Conservation (phyloP, 2,329 filamentous ascomycete species). For the Orbilia brochopaga region DNA sequence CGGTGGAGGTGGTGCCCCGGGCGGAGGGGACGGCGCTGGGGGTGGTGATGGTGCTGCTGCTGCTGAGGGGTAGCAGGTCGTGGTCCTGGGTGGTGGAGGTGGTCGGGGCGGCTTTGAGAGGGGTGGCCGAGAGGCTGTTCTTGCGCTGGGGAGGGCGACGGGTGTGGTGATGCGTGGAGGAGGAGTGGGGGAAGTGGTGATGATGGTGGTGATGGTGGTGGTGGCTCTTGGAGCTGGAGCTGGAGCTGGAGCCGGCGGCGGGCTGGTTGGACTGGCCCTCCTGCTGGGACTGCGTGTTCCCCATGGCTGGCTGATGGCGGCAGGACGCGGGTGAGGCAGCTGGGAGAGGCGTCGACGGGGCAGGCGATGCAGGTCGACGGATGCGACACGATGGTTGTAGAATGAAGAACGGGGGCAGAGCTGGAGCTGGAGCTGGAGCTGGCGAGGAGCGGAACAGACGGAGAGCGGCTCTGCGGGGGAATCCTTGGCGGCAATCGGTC, state of each 20-base stretch:
- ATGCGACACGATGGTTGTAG: not conserved
- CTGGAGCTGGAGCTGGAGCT: no score
- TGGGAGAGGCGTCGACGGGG: not conserved
- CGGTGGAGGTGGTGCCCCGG: slow-evolving; percentile 20
- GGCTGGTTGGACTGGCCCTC: slow-evolving; percentile 35
- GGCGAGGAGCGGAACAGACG: no score
- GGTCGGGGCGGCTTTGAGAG: slow-evolving; percentile 47
- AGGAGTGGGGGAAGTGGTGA: slow-evolving; percentile 27
- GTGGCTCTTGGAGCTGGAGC: slow-evolving; percentile 12
- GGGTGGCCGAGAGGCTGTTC: slow-evolving; percentile 44
- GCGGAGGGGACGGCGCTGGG: slow-evolving; percentile 18
- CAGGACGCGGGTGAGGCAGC: not conserved
- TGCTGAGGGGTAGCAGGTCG: slow-evolving; percentile 32
- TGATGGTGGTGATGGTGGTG: slow-evolving; percentile 36
- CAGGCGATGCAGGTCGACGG: not conserved
- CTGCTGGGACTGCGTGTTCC: slow-evolving; percentile 44
- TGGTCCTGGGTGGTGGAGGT: slow-evolving; percentile 47
- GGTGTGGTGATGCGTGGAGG: slow-evolving; percentile 21
- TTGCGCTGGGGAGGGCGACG: slow-evolving; percentile 44
- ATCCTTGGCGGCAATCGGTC: no score
- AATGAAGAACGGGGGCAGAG: no score
- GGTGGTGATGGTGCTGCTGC: slow-evolving; percentile 14
- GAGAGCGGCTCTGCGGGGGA: no score
- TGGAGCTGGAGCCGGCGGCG: slow-evolving; percentile 28
- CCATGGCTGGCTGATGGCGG: slow-evolving; percentile 25